These are phyloP conservation scores for Plasmodium reichenowi DNA, from an alignment of 169 alveolate species.

Conservation along the genomic window DNA sequence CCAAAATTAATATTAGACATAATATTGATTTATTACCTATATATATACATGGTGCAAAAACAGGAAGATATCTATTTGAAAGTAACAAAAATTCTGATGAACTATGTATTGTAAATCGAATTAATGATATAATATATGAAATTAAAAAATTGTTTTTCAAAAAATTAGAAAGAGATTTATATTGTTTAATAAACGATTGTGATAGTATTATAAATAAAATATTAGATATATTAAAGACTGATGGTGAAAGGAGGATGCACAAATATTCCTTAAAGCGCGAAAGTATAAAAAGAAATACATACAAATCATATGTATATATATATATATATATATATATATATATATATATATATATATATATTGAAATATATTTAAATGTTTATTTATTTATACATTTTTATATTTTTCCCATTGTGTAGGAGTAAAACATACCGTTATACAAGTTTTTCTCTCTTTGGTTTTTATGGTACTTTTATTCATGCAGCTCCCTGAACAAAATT, in stretches of 20 bases:
- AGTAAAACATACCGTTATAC: conserved; percentile 47
- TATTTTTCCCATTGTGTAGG: conserved; percentile 8
- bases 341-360: not conserved
- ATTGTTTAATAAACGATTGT: conserved; percentile 43
- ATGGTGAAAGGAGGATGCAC: conserved; percentile 40
- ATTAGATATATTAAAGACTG: conserved; percentile 49
- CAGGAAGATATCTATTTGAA: conserved; percentile 71
- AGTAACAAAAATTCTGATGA: conserved; percentile 16
- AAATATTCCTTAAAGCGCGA: conserved; percentile 50
- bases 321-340: too few species aligned
- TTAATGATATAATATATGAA: conserved; percentile 56
- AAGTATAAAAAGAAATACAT: not conserved
- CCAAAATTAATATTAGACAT: conserved; percentile 68
- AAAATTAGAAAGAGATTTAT: conserved; percentile 54
- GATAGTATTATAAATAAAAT: conserved; percentile 45
- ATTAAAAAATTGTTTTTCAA: conserved; percentile 52
- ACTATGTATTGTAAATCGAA: conserved; percentile 49
- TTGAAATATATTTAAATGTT: not conserved
- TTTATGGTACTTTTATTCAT: conserved; percentile 29
- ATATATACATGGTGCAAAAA: conserved; percentile 78
- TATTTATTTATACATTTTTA: not conserved
- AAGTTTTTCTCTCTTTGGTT: conserved; percentile 8
- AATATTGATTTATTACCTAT: conserved; percentile 78
- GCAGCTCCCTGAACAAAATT: conserved; percentile 34
- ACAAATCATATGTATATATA: not conserved